Evolutionary conservation across 2,329 filamentous ascomycete species (phyloP), one percentile per base, ranked within the genome.

Genomic region (Bipolaris victoriae): DNA sequence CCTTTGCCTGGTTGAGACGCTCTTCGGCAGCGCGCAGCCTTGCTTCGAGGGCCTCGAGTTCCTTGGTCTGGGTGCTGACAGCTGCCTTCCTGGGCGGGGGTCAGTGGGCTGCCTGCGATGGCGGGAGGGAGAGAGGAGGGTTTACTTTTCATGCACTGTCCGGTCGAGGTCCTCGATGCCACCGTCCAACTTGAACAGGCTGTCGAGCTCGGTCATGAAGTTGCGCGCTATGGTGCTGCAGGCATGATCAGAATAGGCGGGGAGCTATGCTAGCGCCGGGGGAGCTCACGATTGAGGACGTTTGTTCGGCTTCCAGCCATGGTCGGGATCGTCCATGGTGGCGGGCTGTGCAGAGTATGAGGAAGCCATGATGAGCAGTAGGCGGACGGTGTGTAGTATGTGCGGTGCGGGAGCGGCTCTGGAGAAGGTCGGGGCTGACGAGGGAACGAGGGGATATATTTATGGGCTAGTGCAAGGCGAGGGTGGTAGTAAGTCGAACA

Each of bases 101-200:
- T 66, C 55, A 63, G 65, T 47, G 44, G 46, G 49, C 26, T 33
- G 20, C 6, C 10, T 37, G 15, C 13, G 29, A 41, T 36, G 20
- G 47, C 13, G 7, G 1, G 22, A 24, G 40, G 35, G 18, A 29
- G 46, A 37, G n/a, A 35, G 40, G 13, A n/a, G 40, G 44, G 49
- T 88, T 72, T 81, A 97, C 93, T 93, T 94, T 77, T 91, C 85
- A 74, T 91, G 85, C 59, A 97, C 86, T 65, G 90, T 86, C 74
- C 89, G 83, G 70, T 90, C 86, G 35, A 96, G 83, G 61, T 89
- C 85, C 70, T 89, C 86, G 57, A 95, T 77, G 66, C 88, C 89
- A 77, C 88, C 89, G 67, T 95, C 91, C 72, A 97, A 88, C 71
- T 90, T 89, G 81, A 97, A 97, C 67, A 96, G 89, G 74, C 92